Percentiles rank a stretch among this genome's conserved stretches.
Evolutionary conservation across 2,329 filamentous ascomycete species (phyloP).

Genomic region (Lachnellula cervina): DNA sequence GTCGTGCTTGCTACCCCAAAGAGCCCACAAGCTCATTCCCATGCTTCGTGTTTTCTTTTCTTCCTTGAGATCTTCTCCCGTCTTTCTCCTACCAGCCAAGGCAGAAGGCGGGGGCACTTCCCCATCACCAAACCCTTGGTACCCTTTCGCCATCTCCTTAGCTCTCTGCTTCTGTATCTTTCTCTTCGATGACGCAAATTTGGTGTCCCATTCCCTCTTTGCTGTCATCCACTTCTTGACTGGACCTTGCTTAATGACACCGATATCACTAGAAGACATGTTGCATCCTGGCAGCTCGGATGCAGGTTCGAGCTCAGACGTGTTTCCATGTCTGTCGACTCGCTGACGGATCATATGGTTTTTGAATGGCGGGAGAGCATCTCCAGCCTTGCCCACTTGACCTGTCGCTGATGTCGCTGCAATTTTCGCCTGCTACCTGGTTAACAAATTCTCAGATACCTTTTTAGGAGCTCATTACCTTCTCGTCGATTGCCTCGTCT

Average conservation of each 20-base stretch:
- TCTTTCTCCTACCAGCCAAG: slow-evolving; percentile 64
- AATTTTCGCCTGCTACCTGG: slow-evolving; percentile 1
- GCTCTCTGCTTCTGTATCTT: slow-evolving; percentile 69
- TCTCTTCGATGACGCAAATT: slow-evolving; percentile 64
- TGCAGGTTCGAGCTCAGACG: slow-evolving; percentile 61
- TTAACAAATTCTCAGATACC: background rate
- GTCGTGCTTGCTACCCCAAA: slow-evolving; percentile 88
- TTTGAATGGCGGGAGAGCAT: slow-evolving; percentile 72
- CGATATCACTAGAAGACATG: slow-evolving; percentile 61
- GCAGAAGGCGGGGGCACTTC: slow-evolving; percentile 82
- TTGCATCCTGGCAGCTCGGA: slow-evolving; percentile 61
- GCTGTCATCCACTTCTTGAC: slow-evolving; percentile 77
- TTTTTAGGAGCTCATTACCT: slow-evolving; percentile 1
- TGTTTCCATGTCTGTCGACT: slow-evolving; percentile 71
- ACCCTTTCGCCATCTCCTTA: slow-evolving; percentile 67
- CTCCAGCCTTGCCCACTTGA: slow-evolving; percentile 78
- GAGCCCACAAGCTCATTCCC: slow-evolving; percentile 76
- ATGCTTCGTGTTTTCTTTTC: slow-evolving; percentile 60
- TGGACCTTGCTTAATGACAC: slow-evolving; percentile 73
- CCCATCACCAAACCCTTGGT: slow-evolving; percentile 62
- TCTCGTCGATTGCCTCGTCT: slow-evolving; percentile 27
- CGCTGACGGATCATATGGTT: slow-evolving; percentile 90
- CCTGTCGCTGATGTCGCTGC: slow-evolving; percentile 6
- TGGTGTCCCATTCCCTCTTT: slow-evolving; percentile 68
- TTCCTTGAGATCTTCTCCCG: slow-evolving; percentile 42